Evolutionary conservation across 208 protist genomes (phyloP), one percentile per base, ranked within the genome.

Genomic region (Trypanosoma avium): DNA sequence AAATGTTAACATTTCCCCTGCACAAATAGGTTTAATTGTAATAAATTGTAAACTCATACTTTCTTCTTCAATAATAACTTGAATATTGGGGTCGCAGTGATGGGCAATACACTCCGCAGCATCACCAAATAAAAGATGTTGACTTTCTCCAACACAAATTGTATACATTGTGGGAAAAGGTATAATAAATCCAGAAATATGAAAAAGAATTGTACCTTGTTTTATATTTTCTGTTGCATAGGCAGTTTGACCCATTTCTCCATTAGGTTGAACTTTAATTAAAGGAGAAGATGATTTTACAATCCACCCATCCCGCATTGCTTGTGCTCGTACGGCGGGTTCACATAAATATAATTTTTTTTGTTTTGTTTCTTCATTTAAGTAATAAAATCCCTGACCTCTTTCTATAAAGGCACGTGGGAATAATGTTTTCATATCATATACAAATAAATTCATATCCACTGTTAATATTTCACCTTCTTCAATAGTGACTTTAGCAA

Each of bases 121-220:
- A 47, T 88, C 84, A 52, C 86, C 86, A 48, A 95, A 95, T 45
- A 95, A 76, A 22, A 93, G 79, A 70, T 95, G 89, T 58, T 70
- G 52, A 49, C 75, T 63, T 22, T 75, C 67, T 19, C 86, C 86
- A 4, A 92, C 84, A 58, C 86, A 92, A 63, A 95, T 88, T 56
- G 89, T 95, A 82, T 93, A 93, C 84, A 95, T 92, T 61, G 86
- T 95, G 6, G 89, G 84, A 67, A 89, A 91, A 1, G 89, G 86
- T 36, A 95, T 77, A 13, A 90, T 57, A 42, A 92, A 75, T 19
- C 86, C 89, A 19, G 77, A 79, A 62, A 73, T 75, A 64, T 88
- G 82, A 58, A 92, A 94, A 22, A 94, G 71, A 7, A 53, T 55
- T 33, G 68, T 71, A 35, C 82, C 82, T 13, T 53, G 45, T 1